Percentiles rank a stretch among this genome's conserved stretches.
Conservation (phyloP, 495 filamentous ascomycete species). For the Xylaria curta region DNA sequence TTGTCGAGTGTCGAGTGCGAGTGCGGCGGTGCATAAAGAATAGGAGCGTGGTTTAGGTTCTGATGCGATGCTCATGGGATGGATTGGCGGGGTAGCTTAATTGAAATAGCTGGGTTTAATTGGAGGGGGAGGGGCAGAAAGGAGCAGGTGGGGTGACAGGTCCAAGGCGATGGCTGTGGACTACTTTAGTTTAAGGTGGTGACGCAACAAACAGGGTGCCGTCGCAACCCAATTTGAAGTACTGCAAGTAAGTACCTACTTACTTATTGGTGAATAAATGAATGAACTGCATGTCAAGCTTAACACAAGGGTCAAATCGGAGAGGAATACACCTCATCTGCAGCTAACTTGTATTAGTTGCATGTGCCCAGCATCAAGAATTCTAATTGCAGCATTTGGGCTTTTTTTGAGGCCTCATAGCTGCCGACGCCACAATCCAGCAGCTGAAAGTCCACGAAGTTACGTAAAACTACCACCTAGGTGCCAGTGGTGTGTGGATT, state of each 20-base stretch:
- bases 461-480: background rate
- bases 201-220: background rate
- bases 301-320: background rate
- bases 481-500: background rate
- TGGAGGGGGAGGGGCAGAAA: slow-evolving; percentile 8
- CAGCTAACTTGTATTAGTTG: background rate
- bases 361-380: background rate
- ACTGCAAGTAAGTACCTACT: too few relatives aligned
- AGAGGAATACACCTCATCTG: background rate
- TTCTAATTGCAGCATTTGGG: background rate
- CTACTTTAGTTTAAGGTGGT: background rate
- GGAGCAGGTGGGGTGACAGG: slow-evolving; percentile 16
- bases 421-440: slow-evolving; percentile 6
- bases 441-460: background rate
- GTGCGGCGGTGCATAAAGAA: background rate
- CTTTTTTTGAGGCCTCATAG: background rate
- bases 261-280: too few relatives aligned
- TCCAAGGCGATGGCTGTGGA: background rate
- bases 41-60: background rate
- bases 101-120: background rate
- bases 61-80: slow-evolving; percentile 14
- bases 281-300: background rate
- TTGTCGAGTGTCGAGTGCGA: background rate
- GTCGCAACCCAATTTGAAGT: background rate
- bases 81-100: slow-evolving; percentile 16